Conservation (phyloP, 768 basidiomycete species). For the Rhizopogon vinicolor region DNA sequence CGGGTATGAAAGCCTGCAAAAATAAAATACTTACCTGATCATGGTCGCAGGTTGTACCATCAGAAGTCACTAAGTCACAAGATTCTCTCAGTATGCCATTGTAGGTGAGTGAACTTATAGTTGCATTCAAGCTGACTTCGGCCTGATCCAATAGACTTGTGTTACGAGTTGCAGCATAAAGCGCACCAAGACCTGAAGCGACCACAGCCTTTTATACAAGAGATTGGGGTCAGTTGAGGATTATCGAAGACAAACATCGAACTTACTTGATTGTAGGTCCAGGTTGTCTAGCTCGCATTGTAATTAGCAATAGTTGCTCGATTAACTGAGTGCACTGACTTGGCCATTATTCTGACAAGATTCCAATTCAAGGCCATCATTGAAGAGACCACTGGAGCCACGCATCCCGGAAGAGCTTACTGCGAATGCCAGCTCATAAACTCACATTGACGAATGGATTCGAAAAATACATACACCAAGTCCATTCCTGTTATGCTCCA, state of each 20-base stretch:
- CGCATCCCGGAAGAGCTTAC: constrained; percentile 26
- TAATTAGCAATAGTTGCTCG: neutral
- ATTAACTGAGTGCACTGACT: constrained; percentile 7
- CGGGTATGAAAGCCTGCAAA: neutral
- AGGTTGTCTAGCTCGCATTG: constrained; percentile 36
- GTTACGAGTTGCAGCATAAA: constrained; percentile 37
- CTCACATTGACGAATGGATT: neutral
- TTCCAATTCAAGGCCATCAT: constrained; percentile 19
- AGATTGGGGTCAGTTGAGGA: neutral
- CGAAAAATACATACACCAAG: constrained; percentile 21
- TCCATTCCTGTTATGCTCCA: constrained; percentile 13
- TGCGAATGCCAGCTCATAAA: neutral
- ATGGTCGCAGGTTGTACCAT: constrained; percentile 37
- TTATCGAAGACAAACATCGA: neutral
- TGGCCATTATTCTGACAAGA: constrained; percentile 25
- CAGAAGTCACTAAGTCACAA: constrained; percentile 41
- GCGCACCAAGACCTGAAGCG: constrained; percentile 46
- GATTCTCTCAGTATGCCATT: constrained; percentile 45
- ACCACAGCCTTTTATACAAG: constrained; percentile 40
- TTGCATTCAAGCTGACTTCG: constrained; percentile 49
- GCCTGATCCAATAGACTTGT: constrained; percentile 38
- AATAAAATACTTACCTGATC: constrained; percentile 31
- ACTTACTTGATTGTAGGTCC: constrained; percentile 55
- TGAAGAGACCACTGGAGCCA: constrained; percentile 24
- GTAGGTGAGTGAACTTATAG: constrained; percentile 34